Conservation (phyloP, 257 asterid species). For the Solanum neorickii region DNA sequence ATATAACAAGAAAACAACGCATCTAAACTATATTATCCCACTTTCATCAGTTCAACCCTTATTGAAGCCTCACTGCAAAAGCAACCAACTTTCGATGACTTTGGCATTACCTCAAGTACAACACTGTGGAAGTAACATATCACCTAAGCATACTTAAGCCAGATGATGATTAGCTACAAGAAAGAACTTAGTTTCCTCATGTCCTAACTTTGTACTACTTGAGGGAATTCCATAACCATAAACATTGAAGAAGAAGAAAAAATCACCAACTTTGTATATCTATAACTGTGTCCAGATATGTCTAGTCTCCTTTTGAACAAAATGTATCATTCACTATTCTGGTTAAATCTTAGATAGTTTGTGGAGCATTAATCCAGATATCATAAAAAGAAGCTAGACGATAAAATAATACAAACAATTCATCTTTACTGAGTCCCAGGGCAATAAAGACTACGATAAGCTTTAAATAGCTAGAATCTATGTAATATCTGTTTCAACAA, state of each 20-base stretch:
- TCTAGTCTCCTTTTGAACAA: background rate
- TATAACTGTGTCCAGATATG: background rate
- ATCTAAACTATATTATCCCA: background rate
- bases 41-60: background rate
- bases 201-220: background rate
- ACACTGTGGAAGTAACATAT: background rate
- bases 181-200: background rate
- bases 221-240: background rate
- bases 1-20: background rate
- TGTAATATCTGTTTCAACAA: background rate
- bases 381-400: background rate
- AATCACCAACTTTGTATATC: background rate
- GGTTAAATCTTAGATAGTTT: background rate
- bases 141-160: background rate
- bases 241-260: background rate
- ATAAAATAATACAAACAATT: background rate
- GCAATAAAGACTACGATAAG: background rate
- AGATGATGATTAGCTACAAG: background rate
- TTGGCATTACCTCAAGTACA: background rate
- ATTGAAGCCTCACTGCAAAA: background rate
- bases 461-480: background rate
- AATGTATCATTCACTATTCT: background rate
- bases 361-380: background rate
- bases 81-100: background rate
- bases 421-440: background rate